Base-by-base conservation (phyloP, 1,284 basidiomycete species). In the Rhodofomes roseus region DNA sequence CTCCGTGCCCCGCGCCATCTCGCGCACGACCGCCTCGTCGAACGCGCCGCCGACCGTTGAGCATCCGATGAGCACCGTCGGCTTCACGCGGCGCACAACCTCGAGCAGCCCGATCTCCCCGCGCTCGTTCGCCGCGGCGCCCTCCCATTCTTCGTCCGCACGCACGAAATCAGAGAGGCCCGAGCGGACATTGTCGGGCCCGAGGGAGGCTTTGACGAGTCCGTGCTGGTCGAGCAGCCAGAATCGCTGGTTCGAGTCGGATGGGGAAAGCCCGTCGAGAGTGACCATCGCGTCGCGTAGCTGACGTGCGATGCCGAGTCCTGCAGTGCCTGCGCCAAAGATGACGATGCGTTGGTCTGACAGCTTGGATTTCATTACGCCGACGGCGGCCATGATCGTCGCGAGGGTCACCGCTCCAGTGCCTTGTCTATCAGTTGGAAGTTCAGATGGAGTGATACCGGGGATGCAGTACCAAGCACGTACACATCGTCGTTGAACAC, bases 381-480 rank as follows among this genome's bases (percentile, higher is more conserved):
- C 84, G 60, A 90, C 82, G 4, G 89, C 90, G 0, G 90, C 81
- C 79, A 90, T 86, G 43, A 92, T 72, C n/a, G 84, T 85, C 0
- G 90, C 83, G n/a, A 93, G 81, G 0, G 91, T 89, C 16, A 95
- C 91, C 0, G 92, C 92, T 2, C 92, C 92, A 1, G 92, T 95
- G 14, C 92, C 92, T 76, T 94, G 92, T 48, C 90, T 92, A 68
- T 31, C 40, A 16, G 27, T 57, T 43, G 25, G 16, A 11, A 27
- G 44, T 25, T 4, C 9, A 27, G 23, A 46, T 12, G 55, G 25
- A 29, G 4, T 34, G 27, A 29, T 39, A 22, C 37, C 39, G 31
- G 4, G 20, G 6, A 54, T 29, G n/a, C 14, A 25, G 56, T 25
- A 37, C 14, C 12, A 29, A 25, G 7, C 8, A 31, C 46, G 46